Base-by-base conservation (phyloP, 164 flowering plant species). In the grape (Vitis vinifera) region DNA sequence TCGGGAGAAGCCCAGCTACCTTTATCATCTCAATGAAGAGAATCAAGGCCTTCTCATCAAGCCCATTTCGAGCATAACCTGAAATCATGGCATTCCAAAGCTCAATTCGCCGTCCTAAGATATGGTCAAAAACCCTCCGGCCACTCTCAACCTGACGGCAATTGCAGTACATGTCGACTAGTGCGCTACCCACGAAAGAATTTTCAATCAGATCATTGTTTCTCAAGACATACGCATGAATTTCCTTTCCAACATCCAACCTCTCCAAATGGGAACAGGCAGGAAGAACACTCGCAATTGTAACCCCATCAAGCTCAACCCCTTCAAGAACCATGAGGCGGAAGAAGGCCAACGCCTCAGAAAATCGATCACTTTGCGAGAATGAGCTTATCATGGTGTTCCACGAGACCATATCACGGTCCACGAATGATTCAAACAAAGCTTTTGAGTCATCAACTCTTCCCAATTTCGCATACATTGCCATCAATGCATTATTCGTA, bases 121-220 rank as follows among this genome's bases (percentile, higher is more conserved):
- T 64, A 56, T 69, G 59, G 58, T 92, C 82, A 72, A 90, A 92
- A 59, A 92, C 86, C 27, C 53, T 77, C 1, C 87, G 76, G 57
- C 85, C 97, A 71, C 78, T 76, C 10, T 75, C 77, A 29, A 88
- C 85, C 69, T 73, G 63, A 47, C 73, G 68, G 67, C 95, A 92
- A 57, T 89, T 90, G 73, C 90, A 89, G 70, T 90, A 92, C 97
- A 92, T 89, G 77, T 92, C 97, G 55, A 92, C 94, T 53, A 92
- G 75, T 71, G 97, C 89, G 79, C 92, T 89, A 9, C 81, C 85
- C 23, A 89, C 89, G 67, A 73, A 89, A 29, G 92, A 76, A 76
- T 89, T 89, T 50, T 69, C 76, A 64, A 71, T 74, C 50, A 89
- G 70, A 67, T 74, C 71, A 23, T 76, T 78, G 59, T 82, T 81